Percentiles rank a stretch among this genome's conserved stretches.
These are phyloP conservation scores for Venturia asperata DNA, from an alignment of 2,329 filamentous ascomycete genomes.

Conservation along the genomic window DNA sequence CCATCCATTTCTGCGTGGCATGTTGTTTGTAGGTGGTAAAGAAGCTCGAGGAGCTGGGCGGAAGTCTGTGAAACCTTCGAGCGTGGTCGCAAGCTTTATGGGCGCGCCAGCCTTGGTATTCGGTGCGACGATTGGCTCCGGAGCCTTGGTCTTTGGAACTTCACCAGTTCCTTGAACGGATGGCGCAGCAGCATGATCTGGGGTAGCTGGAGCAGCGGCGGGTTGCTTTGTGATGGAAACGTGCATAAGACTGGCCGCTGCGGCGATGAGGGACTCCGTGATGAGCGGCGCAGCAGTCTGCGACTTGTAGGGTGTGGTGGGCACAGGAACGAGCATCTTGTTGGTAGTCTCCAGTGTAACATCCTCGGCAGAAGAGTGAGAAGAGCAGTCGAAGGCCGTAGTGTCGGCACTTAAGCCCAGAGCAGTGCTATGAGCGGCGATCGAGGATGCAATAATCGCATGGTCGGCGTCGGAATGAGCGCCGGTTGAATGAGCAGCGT, in stretches of 20 bases:
- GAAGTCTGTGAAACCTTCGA: neutral
- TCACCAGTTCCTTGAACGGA: neutral
- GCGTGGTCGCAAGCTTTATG: neutral
- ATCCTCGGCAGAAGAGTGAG: neutral
- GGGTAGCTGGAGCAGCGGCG: neutral
- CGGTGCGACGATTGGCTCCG: neutral
- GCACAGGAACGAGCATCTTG: neutral
- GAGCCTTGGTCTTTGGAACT: neutral
- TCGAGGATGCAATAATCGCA: neutral
- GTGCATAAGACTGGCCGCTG: neutral
- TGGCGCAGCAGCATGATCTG: neutral
- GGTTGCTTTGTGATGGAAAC: neutral
- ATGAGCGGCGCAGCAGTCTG: neutral
- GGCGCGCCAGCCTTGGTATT: neutral
- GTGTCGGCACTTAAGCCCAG: neutral
- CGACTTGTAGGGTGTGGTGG: neutral
- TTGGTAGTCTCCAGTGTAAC: neutral
- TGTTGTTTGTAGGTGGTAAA: neutral
- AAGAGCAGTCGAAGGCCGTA: neutral
- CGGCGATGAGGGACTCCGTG: neutral
- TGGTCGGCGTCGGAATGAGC: neutral
- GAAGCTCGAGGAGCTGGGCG: neutral
- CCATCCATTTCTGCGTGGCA: conserved; percentile 7
- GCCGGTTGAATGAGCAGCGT: neutral
- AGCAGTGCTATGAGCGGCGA: neutral